Percentiles rank a stretch among this genome's conserved stretches.
Evolutionary conservation across 345 rosid species (phyloP).

Genomic region (Pistacia integerrima): DNA sequence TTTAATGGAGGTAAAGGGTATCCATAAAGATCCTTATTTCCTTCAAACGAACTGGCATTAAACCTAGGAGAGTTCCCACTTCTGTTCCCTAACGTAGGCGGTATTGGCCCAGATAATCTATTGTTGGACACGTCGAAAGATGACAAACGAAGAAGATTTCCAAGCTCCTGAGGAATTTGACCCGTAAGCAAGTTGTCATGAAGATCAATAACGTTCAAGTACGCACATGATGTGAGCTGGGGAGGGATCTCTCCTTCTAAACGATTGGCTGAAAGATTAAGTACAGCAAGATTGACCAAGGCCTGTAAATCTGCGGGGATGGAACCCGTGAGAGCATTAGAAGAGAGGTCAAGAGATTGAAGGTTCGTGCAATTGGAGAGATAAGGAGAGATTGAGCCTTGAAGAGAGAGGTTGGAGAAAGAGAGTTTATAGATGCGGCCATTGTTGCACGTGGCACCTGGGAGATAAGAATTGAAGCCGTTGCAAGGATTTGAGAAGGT

Average conservation of each 20-base stretch:
- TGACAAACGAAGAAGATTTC: slow-evolving; percentile 64
- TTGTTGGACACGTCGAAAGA: slow-evolving; percentile 83
- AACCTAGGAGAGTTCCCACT: slow-evolving; percentile 68
- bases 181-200: slow-evolving; percentile 75
- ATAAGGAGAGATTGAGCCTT: slow-evolving; percentile 77
- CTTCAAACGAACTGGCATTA: slow-evolving; percentile 67
- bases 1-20: slow-evolving; percentile 76
- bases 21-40: slow-evolving; percentile 82
- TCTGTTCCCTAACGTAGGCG: slow-evolving; percentile 59
- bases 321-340: slow-evolving; percentile 72
- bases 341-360: slow-evolving; percentile 88
- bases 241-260: slow-evolving; percentile 80
- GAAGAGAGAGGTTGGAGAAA: slow-evolving; percentile 68
- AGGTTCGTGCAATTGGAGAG: slow-evolving; percentile 88
- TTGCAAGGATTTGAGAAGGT: slow-evolving; percentile 65
- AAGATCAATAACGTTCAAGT: slow-evolving; percentile 86
- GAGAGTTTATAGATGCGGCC: slow-evolving; percentile 93
- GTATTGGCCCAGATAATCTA: slow-evolving; percentile 71
- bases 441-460: slow-evolving; percentile 87
- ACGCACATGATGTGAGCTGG: slow-evolving; percentile 75
- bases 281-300: slow-evolving; percentile 82
- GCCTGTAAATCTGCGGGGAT: slow-evolving; percentile 74
- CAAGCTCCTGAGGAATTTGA: slow-evolving; percentile 70
- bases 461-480: slow-evolving; percentile 70
- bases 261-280: slow-evolving; percentile 84